Conservation (phyloP, 1,139 yeast genomes). For the Scheffersomyces quercinus region DNA sequence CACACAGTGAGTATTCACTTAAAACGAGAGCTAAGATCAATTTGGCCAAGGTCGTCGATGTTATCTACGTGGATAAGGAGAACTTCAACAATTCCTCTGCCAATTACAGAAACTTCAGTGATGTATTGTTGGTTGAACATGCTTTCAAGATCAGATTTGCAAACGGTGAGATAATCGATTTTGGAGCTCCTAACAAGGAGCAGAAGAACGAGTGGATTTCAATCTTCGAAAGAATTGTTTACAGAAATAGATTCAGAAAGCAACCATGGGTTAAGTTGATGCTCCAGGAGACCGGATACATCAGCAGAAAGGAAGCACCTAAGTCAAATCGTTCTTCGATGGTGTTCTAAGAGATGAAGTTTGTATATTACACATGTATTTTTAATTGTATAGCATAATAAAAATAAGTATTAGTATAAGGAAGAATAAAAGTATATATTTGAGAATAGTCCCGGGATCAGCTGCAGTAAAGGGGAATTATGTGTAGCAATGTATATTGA, state of each 20-base stretch:
- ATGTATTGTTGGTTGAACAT: conserved; percentile 59
- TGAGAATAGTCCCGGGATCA: too few relatives aligned
- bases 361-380: too few relatives aligned
- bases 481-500: too few relatives aligned
- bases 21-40: conserved; percentile 70
- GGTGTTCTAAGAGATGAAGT: too few relatives aligned
- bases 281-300: conserved; percentile 21
- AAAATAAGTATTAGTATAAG: too few relatives aligned
- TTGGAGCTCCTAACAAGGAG: conserved; percentile 62
- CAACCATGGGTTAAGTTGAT: conserved; percentile 73
- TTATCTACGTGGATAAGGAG: conserved; percentile 50
- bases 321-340: too few relatives aligned
- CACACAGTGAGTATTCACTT: conserved; percentile 62
- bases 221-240: conserved; percentile 52
- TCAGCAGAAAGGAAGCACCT: too few relatives aligned
- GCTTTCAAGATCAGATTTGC: conserved; percentile 64
- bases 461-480: too few relatives aligned
- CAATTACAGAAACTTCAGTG: conserved; percentile 60
- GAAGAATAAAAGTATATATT: too few relatives aligned
- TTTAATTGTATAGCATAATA: too few relatives aligned
- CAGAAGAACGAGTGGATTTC: conserved; percentile 60
- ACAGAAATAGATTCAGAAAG: conserved; percentile 52
- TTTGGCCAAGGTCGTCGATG: conserved; percentile 58
- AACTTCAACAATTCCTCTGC: conserved; percentile 30
- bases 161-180: conserved; percentile 69